Conservation (phyloP, 192 early-diverging fungal genomes). For the Coemansia sp. region DNA sequence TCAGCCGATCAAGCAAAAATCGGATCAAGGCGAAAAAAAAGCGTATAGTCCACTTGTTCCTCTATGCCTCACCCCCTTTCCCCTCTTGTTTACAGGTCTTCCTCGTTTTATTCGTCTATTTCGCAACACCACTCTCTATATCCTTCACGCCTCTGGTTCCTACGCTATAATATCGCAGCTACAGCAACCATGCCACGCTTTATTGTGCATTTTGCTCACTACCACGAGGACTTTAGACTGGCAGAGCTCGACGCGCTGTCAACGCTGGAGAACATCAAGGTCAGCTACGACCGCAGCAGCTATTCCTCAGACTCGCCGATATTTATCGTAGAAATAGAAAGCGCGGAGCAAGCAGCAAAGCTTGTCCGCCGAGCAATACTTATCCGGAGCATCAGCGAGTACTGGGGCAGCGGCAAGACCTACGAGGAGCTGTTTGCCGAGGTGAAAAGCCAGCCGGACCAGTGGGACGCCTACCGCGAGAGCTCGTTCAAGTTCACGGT, state of each 20-base stretch:
- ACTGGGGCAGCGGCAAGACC: slow-evolving; percentile 68
- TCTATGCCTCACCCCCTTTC: no score
- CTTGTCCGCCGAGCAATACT: slow-evolving; percentile 83
- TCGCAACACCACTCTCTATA: no score
- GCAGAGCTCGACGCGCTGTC: slow-evolving; percentile 86
- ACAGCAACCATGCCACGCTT: slow-evolving; percentile 26
- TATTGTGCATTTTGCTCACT: slow-evolving; percentile 73
- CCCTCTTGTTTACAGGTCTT: no score
- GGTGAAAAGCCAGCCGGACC: slow-evolving; percentile 61
- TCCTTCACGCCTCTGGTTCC: neutral
- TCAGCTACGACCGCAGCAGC: slow-evolving; percentile 59
- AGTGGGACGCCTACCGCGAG: slow-evolving; percentile 54
- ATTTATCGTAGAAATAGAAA: slow-evolving; percentile 69
- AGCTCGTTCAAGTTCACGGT: slow-evolving; percentile 75
- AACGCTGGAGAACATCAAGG: slow-evolving; percentile 64
- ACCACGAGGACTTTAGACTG: slow-evolving; percentile 68
- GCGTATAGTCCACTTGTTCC: no score
- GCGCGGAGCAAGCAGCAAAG: slow-evolving; percentile 64
- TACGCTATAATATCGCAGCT: neutral
- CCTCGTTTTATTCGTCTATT: no score
- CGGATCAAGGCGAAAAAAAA: no score
- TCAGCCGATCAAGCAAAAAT: no score
- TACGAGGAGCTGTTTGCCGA: slow-evolving; percentile 60
- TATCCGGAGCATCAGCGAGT: slow-evolving; percentile 66
- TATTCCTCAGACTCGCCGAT: slow-evolving; percentile 77